Percentiles rank a stretch among this genome's conserved stretches.
phyloP scores from a whole-genome alignment of 345 rosid genomes.

The Pugionium dolabratum region DNA sequence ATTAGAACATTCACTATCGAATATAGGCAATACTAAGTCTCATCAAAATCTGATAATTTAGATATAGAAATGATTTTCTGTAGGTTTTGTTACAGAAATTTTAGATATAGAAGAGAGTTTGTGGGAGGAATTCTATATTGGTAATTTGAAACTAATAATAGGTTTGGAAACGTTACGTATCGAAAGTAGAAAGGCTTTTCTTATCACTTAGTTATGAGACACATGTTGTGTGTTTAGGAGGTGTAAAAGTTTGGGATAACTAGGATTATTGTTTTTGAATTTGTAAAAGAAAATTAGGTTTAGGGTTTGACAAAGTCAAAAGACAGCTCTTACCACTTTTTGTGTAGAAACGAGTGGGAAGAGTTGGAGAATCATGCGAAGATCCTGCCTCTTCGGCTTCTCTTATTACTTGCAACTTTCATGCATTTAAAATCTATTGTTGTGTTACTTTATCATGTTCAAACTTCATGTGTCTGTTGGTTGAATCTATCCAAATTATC shows the following conservation, averaged over 20 bases:
- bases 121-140: too few species aligned
- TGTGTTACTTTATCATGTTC: background rate
- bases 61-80: background rate
- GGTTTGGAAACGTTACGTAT: conserved; percentile 18
- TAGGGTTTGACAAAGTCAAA: conserved; percentile 35
- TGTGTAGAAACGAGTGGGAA: conserved; percentile 22
- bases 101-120: too few species aligned
- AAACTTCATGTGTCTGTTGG: too few species aligned
- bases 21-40: background rate
- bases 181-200: background rate
- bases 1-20: conserved; percentile 25
- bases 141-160: background rate
- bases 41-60: background rate
- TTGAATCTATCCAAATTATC: too few species aligned
- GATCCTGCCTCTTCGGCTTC: conserved; percentile 22
- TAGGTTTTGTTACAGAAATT: too few species aligned
- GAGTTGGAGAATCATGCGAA: conserved; percentile 33
- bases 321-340: conserved; percentile 21
- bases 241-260: background rate
- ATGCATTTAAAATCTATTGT: background rate
- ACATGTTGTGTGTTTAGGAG: conserved; percentile 23
- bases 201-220: background rate
- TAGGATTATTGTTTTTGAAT: background rate
- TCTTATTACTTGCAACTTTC: conserved; percentile 17
- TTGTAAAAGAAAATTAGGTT: conserved; percentile 13